A percentile compares a stretch with the other conserved stretches of the same genome.
Evolutionary conservation across 805 yeast genomes (phyloP).

Genomic region (Scheffersomyces stipitis): DNA sequence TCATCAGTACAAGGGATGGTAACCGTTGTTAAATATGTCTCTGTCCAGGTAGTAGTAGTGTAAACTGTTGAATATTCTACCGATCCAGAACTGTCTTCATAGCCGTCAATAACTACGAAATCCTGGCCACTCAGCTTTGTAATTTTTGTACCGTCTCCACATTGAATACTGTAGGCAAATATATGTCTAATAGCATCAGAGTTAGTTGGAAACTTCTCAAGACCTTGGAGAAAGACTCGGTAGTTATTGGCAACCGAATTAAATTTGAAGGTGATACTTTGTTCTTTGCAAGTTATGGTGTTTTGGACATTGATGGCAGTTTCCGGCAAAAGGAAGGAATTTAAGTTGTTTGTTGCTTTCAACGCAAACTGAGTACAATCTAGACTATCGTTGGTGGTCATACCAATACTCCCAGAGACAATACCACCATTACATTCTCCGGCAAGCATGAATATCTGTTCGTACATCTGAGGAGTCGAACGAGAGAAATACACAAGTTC

Average conservation of each 20-base stretch:
- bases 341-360: constrained; percentile 9
- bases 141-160: constrained; percentile 10
- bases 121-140: constrained; percentile 3
- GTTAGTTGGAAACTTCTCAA: constrained; percentile 7
- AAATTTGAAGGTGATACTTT: constrained; percentile 5
- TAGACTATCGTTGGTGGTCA: constrained; percentile 9
- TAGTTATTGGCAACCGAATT: constrained; percentile 8
- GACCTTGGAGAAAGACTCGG: constrained; percentile 14
- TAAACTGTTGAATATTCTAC: constrained; percentile 1
- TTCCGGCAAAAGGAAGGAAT: constrained; percentile 15
- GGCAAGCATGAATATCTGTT: constrained; percentile 13
- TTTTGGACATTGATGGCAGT: constrained; percentile 1
- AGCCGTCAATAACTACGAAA: constrained; percentile 7
- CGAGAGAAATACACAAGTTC: constrained; percentile 13
- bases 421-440: constrained; percentile 15
- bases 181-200: constrained; percentile 6
- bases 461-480: constrained; percentile 12
- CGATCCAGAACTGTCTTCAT: not conserved
- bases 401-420: constrained; percentile 8
- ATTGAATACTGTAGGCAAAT: constrained; percentile 7
- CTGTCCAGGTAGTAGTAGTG: constrained; percentile 4
- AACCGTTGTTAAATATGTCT: not conserved
- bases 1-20: not conserved
- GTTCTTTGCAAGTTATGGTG: constrained; percentile 1
- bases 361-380: constrained; percentile 13